Evolutionary conservation across 495 filamentous ascomycete species (phyloP), one percentile per base, ranked within the genome.

Genomic region (Penicillium angulare): DNA sequence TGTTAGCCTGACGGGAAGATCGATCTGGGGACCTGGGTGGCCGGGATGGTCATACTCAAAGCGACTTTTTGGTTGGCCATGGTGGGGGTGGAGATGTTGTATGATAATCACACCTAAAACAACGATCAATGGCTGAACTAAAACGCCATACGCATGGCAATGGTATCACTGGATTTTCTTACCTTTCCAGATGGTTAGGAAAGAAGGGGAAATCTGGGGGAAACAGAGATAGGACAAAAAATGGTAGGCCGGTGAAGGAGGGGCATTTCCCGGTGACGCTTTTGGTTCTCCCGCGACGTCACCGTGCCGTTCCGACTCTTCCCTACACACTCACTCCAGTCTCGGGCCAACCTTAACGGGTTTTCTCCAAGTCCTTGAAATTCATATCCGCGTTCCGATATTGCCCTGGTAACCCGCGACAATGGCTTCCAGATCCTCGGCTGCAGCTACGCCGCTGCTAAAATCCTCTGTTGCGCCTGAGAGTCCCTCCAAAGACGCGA

Each of bases 21-120:
- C 40, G 27, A 22, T 41, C 34, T 50, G 47, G 41, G 54, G 53
- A 53, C 56, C 38, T 42, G 35, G 43, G 46, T 34, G 56, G 44
- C 15, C 34, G 50, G 20, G 47, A 20, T 10, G 51, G 55, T 79
- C 85, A 67, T 85, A 93, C 89, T 92, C 70, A 98, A 79, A 67
- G 88, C 93, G 59, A 87, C 88, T 77, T 97, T 98, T 50, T 97
- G 90, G 64, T 92, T 85, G 66, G 82, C 82, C 88, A 92, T 93
- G 59, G 63, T 76, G 68, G 59, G 59, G 56, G 50, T 49, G 55
- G 47, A 54, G 20, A 17, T 26, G 9, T 22, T 48, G 44, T 55
- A 36, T 52, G 26, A 47, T 34, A 47, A 55, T 57, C 41, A 63
- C 55, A 49, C 38, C 57, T 61, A 38, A 31, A 53, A 50, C 50